phyloP scores from a whole-genome alignment of 352 stramenopile genomes.

The Phytophthora syringae region DNA sequence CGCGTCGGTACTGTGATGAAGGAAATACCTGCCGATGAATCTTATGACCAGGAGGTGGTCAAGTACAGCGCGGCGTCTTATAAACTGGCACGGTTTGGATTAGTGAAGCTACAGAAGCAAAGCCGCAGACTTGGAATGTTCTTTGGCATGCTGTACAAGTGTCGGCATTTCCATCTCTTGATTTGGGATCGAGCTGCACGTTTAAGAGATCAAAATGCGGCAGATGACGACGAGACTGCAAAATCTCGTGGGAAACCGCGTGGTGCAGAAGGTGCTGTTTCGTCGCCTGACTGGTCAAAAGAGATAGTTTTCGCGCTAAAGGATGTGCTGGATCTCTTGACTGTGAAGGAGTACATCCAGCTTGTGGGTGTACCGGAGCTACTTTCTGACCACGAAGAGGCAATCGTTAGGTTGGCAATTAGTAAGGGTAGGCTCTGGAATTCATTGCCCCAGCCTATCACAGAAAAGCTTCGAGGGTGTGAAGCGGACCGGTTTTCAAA shows the following conservation, averaged over 20 bases:
- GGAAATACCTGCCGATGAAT: conserved; percentile 11
- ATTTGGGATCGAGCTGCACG: conserved; percentile 57
- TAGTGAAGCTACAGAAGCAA: conserved; percentile 73
- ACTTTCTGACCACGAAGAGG: conserved; percentile 69
- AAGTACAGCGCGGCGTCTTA: conserved; percentile 71
- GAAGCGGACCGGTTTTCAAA: conserved; percentile 78
- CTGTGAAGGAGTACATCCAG: conserved; percentile 76
- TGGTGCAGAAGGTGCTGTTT: conserved; percentile 1
- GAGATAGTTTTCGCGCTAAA: conserved; percentile 66
- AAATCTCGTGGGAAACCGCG: background rate
- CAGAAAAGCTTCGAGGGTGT: conserved; percentile 67
- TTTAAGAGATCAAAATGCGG: conserved; percentile 23
- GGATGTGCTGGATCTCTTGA: conserved; percentile 71
- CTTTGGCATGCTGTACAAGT: conserved; percentile 78
- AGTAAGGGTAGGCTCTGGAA: conserved; percentile 59
- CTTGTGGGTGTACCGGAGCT: conserved; percentile 72
- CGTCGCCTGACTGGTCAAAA: background rate
- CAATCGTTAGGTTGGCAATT: conserved; percentile 51
- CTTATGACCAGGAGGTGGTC: conserved; percentile 56
- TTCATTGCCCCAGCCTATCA: conserved; percentile 40
- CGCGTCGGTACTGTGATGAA: conserved; percentile 33
- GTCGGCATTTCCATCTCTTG: conserved; percentile 66
- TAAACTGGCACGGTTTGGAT: conserved; percentile 62
- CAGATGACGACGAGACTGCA: background rate
- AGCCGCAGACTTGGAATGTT: conserved; percentile 73